Base-by-base conservation (phyloP, 352 stramenopile species). In the Pythium grandisporangium region DNA sequence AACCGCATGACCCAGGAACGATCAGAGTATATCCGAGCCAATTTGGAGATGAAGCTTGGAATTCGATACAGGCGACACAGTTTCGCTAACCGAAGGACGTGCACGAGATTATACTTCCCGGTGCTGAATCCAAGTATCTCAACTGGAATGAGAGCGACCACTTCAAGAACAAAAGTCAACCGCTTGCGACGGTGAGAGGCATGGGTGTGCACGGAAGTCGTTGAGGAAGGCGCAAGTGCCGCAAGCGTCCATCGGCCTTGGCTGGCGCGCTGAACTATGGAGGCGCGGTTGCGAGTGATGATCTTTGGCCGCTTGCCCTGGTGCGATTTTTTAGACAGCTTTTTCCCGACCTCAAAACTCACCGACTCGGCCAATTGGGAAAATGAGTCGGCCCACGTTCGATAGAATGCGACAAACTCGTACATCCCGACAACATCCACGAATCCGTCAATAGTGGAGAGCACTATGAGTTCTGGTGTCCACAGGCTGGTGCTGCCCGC, bases 41-140 rank as follows among this genome's bases (percentile, higher is more conserved):
- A 39, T 11, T 63, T 61, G 12, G 55, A 48, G 2, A 86, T 23
- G n/a, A 58, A 72, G 0, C 51, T 37, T 1, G 20, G 34, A 11
- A 87, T 24, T 14, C 68, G 61, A 36, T 78, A 72, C 13, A 76
- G n/a, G 0, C 72, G 70, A 11, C 67, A 70, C 0, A 91, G 37
- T 37, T 91, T 91, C 2, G 59, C 63, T 16, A 85, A 17, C 0
- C 77, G 70, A 14, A 73, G 54, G 4, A 88, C 19, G 35, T 91
- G 77, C 0, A 88, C 45, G 6, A 58, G 29, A 30, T 88, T 88
- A 42, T 62, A 74, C 23, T 60, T 43, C 1, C 50, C 36, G 1
- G 55, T 51, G 6, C 52, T 49, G 16, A 77, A 54, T 5, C 45
- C 58, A 4, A 86, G 41, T 1, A 87, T 3, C 25, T 89, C 76